Percentiles rank a stretch among this genome's conserved stretches.
Evolutionary conservation across 225 moss, liverwort and hornwort genomes (phyloP).

Genomic region (Marchantia paleacea): DNA sequence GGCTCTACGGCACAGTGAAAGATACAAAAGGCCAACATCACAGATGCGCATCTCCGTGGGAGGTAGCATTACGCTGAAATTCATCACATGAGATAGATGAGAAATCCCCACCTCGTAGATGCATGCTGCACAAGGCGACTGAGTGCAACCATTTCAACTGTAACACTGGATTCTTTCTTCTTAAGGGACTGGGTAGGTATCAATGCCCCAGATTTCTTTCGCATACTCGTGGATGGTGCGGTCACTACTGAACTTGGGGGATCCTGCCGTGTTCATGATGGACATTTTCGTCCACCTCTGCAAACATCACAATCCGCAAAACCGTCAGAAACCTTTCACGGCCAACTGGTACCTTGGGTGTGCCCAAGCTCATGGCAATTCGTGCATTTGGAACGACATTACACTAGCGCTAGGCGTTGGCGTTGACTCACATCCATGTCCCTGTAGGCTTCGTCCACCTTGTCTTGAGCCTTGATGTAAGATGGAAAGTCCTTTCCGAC

Average conservation of each 20-base stretch:
- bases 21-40: slow-evolving; percentile 1
- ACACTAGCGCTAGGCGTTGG: background rate
- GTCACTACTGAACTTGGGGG: slow-evolving; percentile 80
- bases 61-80: background rate
- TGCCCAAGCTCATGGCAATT: background rate
- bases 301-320: background rate
- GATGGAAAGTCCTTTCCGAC: slow-evolving; percentile 89
- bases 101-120: background rate
- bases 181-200: slow-evolving; percentile 60
- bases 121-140: background rate
- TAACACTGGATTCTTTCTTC: background rate
- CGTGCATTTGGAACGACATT: background rate
- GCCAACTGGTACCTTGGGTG: background rate
- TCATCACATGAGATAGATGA: background rate
- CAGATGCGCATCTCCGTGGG: background rate
- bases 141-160: background rate
- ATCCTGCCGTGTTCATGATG: slow-evolving; percentile 76
- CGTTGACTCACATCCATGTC: slow-evolving; percentile 55
- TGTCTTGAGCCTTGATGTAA: slow-evolving; percentile 78
- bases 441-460: slow-evolving; percentile 71
- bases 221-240: slow-evolving; percentile 94
- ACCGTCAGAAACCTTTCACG: background rate
- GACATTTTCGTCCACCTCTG: slow-evolving; percentile 97
- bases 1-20: background rate
- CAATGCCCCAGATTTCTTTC: slow-evolving; percentile 80